These are phyloP conservation scores for Salvia miltiorrhiza DNA, from an alignment of 257 asterid species.

Conservation along the genomic window DNA sequence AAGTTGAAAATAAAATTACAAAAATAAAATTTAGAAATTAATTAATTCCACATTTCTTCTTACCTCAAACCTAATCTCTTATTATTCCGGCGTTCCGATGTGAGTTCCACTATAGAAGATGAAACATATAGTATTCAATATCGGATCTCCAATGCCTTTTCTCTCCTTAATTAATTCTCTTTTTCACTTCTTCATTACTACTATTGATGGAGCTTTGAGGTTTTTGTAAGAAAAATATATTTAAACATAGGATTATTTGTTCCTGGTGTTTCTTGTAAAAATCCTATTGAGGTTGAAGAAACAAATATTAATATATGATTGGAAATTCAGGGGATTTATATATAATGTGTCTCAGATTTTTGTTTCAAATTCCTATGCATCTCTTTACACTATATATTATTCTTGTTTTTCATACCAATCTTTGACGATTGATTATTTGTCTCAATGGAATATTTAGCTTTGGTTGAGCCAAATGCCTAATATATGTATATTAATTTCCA, in stretches of 20 bases:
- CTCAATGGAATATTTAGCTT: neutral
- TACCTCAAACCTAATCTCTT: neutral
- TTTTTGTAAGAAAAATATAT: slow-evolving; percentile 1
- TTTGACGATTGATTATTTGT: neutral
- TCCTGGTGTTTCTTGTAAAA: slow-evolving; percentile 23
- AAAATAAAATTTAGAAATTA: neutral
- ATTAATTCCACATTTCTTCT: neutral
- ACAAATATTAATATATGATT: slow-evolving; percentile 6
- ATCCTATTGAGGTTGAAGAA: slow-evolving; percentile 25
- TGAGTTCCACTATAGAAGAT: neutral
- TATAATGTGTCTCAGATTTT: slow-evolving; percentile 28
- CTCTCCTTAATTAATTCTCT: too few relatives aligned
- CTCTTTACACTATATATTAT: neutral
- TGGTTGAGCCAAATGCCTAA: neutral
- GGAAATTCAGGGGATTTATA: slow-evolving; percentile 33
- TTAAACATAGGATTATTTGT: neutral
- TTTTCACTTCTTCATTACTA: too few relatives aligned
- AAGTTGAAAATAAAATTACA: neutral
- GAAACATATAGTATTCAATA: neutral
- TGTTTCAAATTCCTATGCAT: slow-evolving; percentile 15
- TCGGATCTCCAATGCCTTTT: neutral
- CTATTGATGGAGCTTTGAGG: neutral
- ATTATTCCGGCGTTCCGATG: neutral
- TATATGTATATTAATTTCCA: neutral
- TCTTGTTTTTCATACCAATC: neutral